Evolutionary conservation across 768 basidiomycete genomes (phyloP), one percentile per base, ranked within the genome.

Genomic region (Panaeolus papilionaceus): DNA sequence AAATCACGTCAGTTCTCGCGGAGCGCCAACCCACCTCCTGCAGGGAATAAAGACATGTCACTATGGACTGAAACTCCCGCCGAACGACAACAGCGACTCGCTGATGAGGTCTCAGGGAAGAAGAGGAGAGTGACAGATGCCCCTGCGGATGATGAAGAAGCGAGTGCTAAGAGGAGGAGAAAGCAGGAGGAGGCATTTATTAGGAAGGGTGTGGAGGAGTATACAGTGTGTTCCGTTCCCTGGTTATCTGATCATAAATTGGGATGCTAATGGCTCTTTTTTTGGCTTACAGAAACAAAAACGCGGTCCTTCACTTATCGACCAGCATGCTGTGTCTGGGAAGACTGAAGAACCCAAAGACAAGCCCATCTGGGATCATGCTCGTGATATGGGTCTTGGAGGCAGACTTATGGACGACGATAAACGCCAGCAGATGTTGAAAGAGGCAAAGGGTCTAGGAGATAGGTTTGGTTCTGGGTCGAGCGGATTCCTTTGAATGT

Each of bases 51-150:
- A 7, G 92, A 92, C 71, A 85, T 79, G 65, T 90, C 89, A 2
- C 83, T 97, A 12, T 99, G 98, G 98, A 99, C 98, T 0, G 98
- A 99, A 82, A 98, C 98, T 0, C 98, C 98, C 0, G 91, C 91
- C 0, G 95, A 99, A 75, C 86, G 92, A 16, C 95, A 94, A 75
- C 91, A 97, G 73, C 87, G 98, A 1, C 82, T 98, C n/a, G 89
- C 90, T 1, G 97, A 99, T 75, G 97, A 99, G 77, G 91, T 98
- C 1, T 86, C 90, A n/a, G 97, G 98, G 47, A 95, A 93, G 79
- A 92, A 93, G 73, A 86, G 92, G 66, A 87, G 91, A 20, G 91
- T 89, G 4, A 85, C 76, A 28, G 90, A 92, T 66, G 80, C 81
- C 0, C 84, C 82, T 18, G 77, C 73, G 5, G 83, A 74, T 5